A percentile compares a stretch with the other conserved stretches of the same genome.
Conservation (phyloP, 345 rosid species). For the Linum usitatissimum region DNA sequence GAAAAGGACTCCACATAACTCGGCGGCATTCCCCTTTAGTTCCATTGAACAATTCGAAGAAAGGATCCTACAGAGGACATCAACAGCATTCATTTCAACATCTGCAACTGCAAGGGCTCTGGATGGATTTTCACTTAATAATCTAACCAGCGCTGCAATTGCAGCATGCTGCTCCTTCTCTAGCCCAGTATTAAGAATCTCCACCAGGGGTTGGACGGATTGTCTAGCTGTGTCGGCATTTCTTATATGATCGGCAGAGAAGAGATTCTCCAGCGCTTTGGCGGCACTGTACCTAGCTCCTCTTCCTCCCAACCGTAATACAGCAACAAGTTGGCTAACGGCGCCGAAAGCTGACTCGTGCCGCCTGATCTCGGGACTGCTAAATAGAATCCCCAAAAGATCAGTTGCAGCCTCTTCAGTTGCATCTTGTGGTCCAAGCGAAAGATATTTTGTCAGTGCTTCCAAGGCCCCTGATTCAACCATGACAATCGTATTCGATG, state of each 20-base stretch:
- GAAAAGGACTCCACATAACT: conserved; percentile 89
- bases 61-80: conserved; percentile 94
- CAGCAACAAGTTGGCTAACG: conserved; percentile 94
- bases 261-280: conserved; percentile 89
- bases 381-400: conserved; percentile 76
- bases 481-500: conserved; percentile 82
- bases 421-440: conserved; percentile 96
- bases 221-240: conserved; percentile 91
- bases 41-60: conserved; percentile 86
- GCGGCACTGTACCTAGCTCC: conserved; percentile 96
- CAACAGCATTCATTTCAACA: conserved; percentile 97
- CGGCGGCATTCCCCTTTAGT: conserved; percentile 98
- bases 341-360: conserved; percentile 95
- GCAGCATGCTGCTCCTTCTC: conserved; percentile 99
- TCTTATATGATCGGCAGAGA: conserved; percentile 92
- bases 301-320: conserved; percentile 92
- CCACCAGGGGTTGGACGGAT: conserved; percentile 98
- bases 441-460: conserved; percentile 89
- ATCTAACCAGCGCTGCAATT: conserved; percentile 87
- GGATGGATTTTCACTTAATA: conserved; percentile 93
- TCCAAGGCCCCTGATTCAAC: conserved; percentile 96
- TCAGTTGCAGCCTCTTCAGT: conserved; percentile 99
- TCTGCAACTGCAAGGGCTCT: conserved; percentile 93
- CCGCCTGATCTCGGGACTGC: conserved; percentile 86
- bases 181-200: conserved; percentile 84